Evolutionary conservation across 805 yeast genomes (phyloP).

Genomic region (Monosporozyma solicola): DNA sequence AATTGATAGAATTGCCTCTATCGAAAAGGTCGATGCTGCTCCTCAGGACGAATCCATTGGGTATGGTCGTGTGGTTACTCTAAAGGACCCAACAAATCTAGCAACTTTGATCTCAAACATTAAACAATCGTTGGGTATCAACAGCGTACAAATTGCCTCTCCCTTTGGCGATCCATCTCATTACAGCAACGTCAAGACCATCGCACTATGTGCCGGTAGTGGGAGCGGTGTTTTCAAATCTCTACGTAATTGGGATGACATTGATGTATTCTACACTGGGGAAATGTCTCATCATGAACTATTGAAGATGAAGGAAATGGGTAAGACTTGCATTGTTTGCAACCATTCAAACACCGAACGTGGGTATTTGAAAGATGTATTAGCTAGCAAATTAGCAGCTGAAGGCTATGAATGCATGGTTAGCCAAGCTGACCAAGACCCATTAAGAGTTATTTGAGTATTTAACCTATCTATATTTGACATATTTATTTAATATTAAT

Average conservation of each 20-base stretch:
- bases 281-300: conserved; percentile 94
- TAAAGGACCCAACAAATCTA: conserved; percentile 38
- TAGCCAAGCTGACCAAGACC: conserved; percentile 57
- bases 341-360: conserved; percentile 93
- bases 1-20: conserved; percentile 14
- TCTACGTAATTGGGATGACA: conserved; percentile 24
- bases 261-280: conserved; percentile 79
- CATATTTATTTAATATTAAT: neutral
- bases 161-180: conserved; percentile 14
- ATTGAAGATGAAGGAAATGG: conserved; percentile 58
- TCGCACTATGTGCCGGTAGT: conserved; percentile 94
- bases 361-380: conserved; percentile 56
- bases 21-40: conserved; percentile 20
- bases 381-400: conserved; percentile 28
- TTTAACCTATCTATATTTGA: neutral
- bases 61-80: conserved; percentile 64
- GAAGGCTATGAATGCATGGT: conserved; percentile 42
- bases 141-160: conserved; percentile 55
- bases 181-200: conserved; percentile 33
- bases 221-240: conserved; percentile 66
- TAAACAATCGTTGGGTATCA: conserved; percentile 45
- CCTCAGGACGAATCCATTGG: conserved; percentile 42
- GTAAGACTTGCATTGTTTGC: conserved; percentile 63
- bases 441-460: conserved; percentile 29
- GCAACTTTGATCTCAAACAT: conserved; percentile 39